Evolutionary conservation across 2,329 filamentous ascomycete genomes (phyloP), one percentile per base, ranked within the genome.

Genomic region (Coniochaeta pulveracea): DNA sequence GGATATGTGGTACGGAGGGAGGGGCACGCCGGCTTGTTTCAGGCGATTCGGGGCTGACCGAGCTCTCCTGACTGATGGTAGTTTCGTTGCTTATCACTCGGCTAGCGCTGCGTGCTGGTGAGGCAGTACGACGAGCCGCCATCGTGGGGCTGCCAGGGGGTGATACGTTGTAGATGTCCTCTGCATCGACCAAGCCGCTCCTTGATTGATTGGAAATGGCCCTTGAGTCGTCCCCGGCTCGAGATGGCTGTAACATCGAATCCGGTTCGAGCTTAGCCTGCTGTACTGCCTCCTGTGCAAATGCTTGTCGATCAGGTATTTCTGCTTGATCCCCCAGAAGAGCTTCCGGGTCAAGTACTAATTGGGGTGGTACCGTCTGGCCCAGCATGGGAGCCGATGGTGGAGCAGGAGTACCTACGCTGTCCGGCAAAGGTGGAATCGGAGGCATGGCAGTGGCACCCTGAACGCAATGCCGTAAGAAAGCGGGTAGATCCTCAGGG

Each of bases 401-500:
- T 17, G 37, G 33, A 27, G 34, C 26, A 17, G 26, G 34, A 29
- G 33, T 16, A 28, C 24, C 34, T 24, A 23, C 28, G 18, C 35
- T 42, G 8, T 36, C 27, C 9, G 41, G 43, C n/a, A 48, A 19
- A 27, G 51, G 39, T 10, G 48, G 45, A 1, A 50, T 34, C 10
- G 47, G 40, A 10, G 48, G 41, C 7, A 19, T 12, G 17, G 27
- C 34, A 10, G 34, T 25, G 10, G 42, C 41, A 11, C 47, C 38
- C 3, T 43, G 35, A 7, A 48, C 47, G 31, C 26, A 47, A 34
- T 70, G 64, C 19, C 71, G 67, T 40, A 76, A 43, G 40, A 76
- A 76, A 3, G 58, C 64, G 2, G 72, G 71, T 35, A 72, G 41
- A 43, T 73, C 69, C 8, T 61, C 63, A 1, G 71, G 70, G 30